Conservation (phyloP, 108 stramenopile species). For the Schizochytrium sp. region DNA sequence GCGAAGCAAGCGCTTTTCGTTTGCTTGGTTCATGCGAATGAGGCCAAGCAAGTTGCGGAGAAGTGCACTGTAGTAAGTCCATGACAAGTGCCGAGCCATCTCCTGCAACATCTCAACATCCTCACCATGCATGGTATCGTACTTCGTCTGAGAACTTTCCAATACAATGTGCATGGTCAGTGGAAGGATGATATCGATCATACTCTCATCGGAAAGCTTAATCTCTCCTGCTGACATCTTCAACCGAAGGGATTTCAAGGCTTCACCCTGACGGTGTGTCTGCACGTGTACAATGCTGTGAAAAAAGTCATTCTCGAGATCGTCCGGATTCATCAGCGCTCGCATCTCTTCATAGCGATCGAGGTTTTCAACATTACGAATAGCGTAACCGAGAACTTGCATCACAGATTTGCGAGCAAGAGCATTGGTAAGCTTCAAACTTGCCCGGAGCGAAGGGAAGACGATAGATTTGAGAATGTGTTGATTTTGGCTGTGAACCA, state of each 20-base stretch:
- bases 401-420: neutral
- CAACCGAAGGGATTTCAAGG: neutral
- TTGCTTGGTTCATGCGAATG: neutral
- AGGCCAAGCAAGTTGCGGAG: conserved; percentile 1
- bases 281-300: conserved; percentile 55
- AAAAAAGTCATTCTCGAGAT: conserved; percentile 37
- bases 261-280: conserved; percentile 1
- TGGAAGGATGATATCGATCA: neutral
- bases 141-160: neutral
- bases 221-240: neutral
- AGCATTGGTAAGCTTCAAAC: neutral
- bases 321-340: conserved; percentile 1
- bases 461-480: neutral
- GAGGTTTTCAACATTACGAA: neutral
- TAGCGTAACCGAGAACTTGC: neutral
- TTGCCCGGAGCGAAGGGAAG: neutral
- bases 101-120: conserved; percentile 24
- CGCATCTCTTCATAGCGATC: neutral
- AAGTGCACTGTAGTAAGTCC: conserved; percentile 22
- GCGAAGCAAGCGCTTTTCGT: neutral
- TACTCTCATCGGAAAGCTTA: neutral
- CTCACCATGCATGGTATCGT: neutral
- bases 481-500: neutral
- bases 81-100: conserved; percentile 56
- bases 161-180: conserved; percentile 13